These are phyloP conservation scores for Thraustochytrium striatum DNA, from an alignment of 352 stramenopile genomes.

Conservation along the genomic window DNA sequence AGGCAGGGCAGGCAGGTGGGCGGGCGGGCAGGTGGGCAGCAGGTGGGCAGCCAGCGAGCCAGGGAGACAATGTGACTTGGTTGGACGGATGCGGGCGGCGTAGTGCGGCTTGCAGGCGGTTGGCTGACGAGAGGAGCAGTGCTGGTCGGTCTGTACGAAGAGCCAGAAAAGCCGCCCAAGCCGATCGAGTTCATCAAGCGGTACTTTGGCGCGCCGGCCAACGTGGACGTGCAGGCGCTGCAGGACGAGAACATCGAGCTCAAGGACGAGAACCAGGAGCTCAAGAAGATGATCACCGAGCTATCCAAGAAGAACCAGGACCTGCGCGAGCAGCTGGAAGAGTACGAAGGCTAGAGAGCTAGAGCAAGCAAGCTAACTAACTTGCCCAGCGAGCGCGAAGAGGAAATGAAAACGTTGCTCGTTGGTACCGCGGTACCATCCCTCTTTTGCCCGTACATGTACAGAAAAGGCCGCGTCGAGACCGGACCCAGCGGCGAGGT, in stretches of 20 bases:
- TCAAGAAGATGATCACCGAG: conserved; percentile 78
- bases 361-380: too few relatives aligned
- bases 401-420: too few relatives aligned
- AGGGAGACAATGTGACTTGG: not conserved
- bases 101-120: not conserved
- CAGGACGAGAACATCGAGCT: conserved; percentile 77
- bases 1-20: too few relatives aligned
- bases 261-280: conserved; percentile 84
- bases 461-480: too few relatives aligned
- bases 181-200: conserved; percentile 94
- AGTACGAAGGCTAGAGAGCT: not conserved
- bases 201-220: conserved; percentile 86
- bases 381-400: too few relatives aligned
- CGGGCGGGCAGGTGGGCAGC: too few relatives aligned
- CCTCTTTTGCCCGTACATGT: too few relatives aligned
- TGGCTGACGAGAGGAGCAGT: conserved; percentile 54
- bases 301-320: conserved; percentile 65
- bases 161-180: conserved; percentile 88
- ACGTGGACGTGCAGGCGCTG: conserved; percentile 77
- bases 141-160: conserved; percentile 91
- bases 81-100: not conserved
- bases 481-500: too few relatives aligned
- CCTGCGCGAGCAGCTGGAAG: conserved; percentile 25
- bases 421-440: too few relatives aligned
- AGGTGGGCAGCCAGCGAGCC: not conserved